Conservation (phyloP, 2,329 filamentous ascomycete genomes). For the Epichloe festucae region DNA sequence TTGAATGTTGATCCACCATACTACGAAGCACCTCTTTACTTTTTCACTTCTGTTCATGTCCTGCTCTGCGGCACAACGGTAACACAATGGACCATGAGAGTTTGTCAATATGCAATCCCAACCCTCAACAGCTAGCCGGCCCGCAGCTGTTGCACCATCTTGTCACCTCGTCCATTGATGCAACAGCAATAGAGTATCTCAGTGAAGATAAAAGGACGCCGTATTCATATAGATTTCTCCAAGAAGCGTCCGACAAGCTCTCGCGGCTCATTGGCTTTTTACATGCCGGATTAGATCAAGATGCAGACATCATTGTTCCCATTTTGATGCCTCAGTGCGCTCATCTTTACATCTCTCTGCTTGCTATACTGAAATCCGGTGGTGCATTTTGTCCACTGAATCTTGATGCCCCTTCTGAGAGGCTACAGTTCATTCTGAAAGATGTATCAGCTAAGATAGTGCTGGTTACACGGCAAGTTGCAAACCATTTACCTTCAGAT, state of each 20-base stretch:
- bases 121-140: constrained; percentile 27
- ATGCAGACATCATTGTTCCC: constrained; percentile 47
- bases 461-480: constrained; percentile 44
- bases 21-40: background rate
- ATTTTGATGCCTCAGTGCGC: constrained; percentile 66
- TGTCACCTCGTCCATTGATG: constrained; percentile 28
- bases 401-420: constrained; percentile 62
- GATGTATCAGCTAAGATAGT: constrained; percentile 61
- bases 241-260: constrained; percentile 42
- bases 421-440: constrained; percentile 66
- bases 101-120: constrained; percentile 34
- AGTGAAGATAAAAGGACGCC: constrained; percentile 15
- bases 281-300: constrained; percentile 1
- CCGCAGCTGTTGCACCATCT: constrained; percentile 43
- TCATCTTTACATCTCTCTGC: constrained; percentile 61
- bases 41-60: background rate
- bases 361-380: constrained; percentile 70
- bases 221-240: constrained; percentile 51
- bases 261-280: constrained; percentile 33
- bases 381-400: constrained; percentile 78
- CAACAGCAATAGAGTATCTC: constrained; percentile 21
- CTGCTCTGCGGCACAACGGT: background rate
- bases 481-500: constrained; percentile 23
- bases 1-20: background rate
- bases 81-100: constrained; percentile 14